These are phyloP conservation scores for Didymella sp. DNA, from an alignment of 2,329 filamentous ascomycete genomes.

Conservation along the genomic window DNA sequence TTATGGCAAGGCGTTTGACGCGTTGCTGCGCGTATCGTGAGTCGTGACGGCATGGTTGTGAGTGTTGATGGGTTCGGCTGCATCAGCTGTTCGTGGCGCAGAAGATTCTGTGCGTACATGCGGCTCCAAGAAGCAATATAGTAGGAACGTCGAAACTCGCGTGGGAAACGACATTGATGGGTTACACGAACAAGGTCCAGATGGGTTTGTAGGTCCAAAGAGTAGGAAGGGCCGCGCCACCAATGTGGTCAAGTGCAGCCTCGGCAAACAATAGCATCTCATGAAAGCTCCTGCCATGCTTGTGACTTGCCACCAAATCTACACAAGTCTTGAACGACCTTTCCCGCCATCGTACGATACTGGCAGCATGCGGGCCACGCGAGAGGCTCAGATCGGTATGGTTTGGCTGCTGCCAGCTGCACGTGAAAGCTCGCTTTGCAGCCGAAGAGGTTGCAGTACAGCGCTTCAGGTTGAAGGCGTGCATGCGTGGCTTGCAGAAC, in stretches of 20 bases:
- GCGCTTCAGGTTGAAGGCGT: not conserved
- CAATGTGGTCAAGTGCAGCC: constrained; percentile 4
- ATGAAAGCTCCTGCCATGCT: constrained; percentile 1
- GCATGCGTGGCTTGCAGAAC: constrained; percentile 10
- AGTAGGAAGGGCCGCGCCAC: constrained; percentile 1
- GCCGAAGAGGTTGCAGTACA: constrained; percentile 9
- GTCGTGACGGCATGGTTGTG: not conserved
- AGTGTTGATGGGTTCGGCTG: not conserved
- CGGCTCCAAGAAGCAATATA: constrained; percentile 20
- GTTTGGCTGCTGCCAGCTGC: not conserved
- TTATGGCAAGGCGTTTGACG: not conserved
- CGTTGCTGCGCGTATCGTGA: constrained; percentile 1
- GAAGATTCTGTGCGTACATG: not conserved
- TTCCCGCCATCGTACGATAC: constrained; percentile 7
- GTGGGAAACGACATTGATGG: constrained; percentile 4
- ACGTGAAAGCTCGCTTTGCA: constrained; percentile 11
- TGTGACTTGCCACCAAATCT: not conserved
- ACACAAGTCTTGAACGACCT: not conserved
- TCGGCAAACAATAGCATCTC: constrained; percentile 7
- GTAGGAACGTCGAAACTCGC: constrained; percentile 15
- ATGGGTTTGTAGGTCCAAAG: constrained; percentile 6
- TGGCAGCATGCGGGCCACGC: not conserved
- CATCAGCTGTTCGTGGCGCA: not conserved
- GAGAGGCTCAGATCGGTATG: not conserved
- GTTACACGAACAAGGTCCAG: constrained; percentile 21